These are phyloP conservation scores for Trypanosoma lewisi DNA, from an alignment of 208 protist species.

Conservation along the genomic window DNA sequence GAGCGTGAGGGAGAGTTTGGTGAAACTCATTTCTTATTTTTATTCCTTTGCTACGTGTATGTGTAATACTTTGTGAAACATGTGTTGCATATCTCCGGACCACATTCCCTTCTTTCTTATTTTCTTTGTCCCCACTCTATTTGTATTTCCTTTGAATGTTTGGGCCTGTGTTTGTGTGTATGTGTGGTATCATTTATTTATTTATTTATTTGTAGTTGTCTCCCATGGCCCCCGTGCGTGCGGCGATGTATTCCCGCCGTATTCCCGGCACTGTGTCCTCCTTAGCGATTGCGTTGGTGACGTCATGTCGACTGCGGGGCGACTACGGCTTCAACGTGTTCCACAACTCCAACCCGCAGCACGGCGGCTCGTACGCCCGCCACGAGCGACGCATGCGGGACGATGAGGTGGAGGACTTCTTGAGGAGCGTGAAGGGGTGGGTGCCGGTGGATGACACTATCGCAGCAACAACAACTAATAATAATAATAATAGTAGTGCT, in stretches of 20 bases:
- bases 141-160: neutral
- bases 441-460: slow-evolving; percentile 37
- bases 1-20: neutral
- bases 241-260: neutral
- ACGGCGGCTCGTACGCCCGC: slow-evolving; percentile 76
- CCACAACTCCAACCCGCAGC: slow-evolving; percentile 86
- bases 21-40: neutral
- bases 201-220: neutral
- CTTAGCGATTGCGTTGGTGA: neutral
- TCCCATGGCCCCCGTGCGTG: neutral
- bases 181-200: neutral
- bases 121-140: neutral
- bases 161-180: neutral
- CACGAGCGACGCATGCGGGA: slow-evolving; percentile 84
- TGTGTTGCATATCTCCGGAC: no score
- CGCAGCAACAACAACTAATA: neutral
- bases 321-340: slow-evolving; percentile 86
- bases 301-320: slow-evolving; percentile 24
- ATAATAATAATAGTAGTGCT: neutral
- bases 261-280: neutral
- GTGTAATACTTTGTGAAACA: no score
- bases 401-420: slow-evolving; percentile 86
- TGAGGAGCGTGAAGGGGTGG: slow-evolving; percentile 80
- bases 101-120: slow-evolving; percentile 1
- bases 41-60: neutral